A percentile compares a stretch with the other conserved stretches of the same genome.
phyloP scores from a whole-genome alignment of 2,329 filamentous ascomycete genomes.

The Blumeria graminis region DNA sequence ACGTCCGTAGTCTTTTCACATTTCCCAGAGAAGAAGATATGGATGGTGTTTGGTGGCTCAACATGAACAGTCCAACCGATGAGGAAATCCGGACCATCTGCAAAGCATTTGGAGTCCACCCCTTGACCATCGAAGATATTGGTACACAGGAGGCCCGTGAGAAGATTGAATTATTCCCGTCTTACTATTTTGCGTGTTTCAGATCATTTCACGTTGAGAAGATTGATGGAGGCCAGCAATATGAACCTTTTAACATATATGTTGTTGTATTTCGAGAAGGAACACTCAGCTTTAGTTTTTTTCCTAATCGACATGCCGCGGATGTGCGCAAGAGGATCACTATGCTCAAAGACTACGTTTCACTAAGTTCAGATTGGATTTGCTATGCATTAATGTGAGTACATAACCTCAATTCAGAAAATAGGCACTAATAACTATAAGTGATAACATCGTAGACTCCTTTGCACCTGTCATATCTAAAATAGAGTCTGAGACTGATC shows the following conservation, averaged over 20 bases:
- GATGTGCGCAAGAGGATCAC: slow-evolving; percentile 83
- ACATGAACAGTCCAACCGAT: slow-evolving; percentile 72
- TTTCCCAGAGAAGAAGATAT: slow-evolving; percentile 36
- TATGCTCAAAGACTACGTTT: slow-evolving; percentile 80
- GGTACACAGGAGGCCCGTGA: slow-evolving; percentile 85
- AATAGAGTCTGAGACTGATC: slow-evolving; percentile 71
- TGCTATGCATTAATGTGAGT: slow-evolving; percentile 90
- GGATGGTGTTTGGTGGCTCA: slow-evolving; percentile 93
- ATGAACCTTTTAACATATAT: slow-evolving; percentile 90
- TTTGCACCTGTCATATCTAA: slow-evolving; percentile 77
- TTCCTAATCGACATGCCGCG: slow-evolving; percentile 61
- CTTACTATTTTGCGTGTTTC: slow-evolving; percentile 97
- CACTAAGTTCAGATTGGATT: slow-evolving; percentile 91
- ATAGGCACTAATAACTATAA: slow-evolving; percentile 13
- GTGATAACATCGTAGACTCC: slow-evolving; percentile 89
- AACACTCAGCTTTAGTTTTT: slow-evolving; percentile 83
- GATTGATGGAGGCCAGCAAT: slow-evolving; percentile 56
- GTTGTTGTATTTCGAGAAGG: slow-evolving; percentile 93
- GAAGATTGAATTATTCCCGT: slow-evolving; percentile 93
- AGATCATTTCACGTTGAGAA: slow-evolving; percentile 66
- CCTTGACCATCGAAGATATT: slow-evolving; percentile 89
- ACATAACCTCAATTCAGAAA: not conserved
- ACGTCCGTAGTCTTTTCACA: slow-evolving; percentile 65
- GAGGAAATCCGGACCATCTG: slow-evolving; percentile 74
- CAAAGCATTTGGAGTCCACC: slow-evolving; percentile 87